Evolutionary conservation across 345 rosid species (phyloP).

Genomic region (Hirschfeldia incana): DNA sequence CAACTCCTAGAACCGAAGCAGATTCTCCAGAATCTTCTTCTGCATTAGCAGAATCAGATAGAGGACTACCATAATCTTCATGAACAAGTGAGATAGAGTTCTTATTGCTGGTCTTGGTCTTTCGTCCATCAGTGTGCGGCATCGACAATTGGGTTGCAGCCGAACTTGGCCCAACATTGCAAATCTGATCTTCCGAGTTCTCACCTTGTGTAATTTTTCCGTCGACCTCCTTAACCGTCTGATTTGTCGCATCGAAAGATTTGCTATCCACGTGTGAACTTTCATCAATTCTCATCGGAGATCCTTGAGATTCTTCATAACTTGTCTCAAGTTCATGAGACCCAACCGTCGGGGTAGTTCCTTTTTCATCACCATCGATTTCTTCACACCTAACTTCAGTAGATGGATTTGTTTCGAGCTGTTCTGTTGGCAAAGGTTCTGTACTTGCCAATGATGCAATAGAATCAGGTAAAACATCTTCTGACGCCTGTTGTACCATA

Average conservation of each 20-base stretch:
- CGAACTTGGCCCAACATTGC: constrained; percentile 4
- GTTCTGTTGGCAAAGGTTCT: constrained; percentile 29
- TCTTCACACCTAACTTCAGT: constrained; percentile 8
- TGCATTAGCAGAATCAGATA: constrained; percentile 22
- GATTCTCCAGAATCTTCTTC: constrained; percentile 28
- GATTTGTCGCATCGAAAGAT: constrained; percentile 14
- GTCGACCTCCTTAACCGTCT: constrained; percentile 22
- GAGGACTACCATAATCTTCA: constrained; percentile 18
- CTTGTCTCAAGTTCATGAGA: background rate
- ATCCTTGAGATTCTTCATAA: constrained; percentile 27
- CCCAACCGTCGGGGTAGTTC: background rate
- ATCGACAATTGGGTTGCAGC: constrained; percentile 20
- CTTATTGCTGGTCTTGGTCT: constrained; percentile 15
- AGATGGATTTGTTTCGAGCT: constrained; percentile 14
- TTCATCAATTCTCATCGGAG: constrained; percentile 11
- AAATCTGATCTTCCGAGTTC: background rate
- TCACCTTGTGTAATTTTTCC: background rate
- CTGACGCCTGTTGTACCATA: background rate
- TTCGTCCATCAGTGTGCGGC: constrained; percentile 16
- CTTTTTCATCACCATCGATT: constrained; percentile 9
- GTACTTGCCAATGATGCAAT: constrained; percentile 20
- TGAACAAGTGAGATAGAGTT: constrained; percentile 30
- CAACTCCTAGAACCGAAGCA: constrained; percentile 24
- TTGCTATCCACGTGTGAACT: constrained; percentile 8
- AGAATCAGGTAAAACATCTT: constrained; percentile 17